Evolutionary conservation across 768 basidiomycete genomes (phyloP), one percentile per base, ranked within the genome.

Genomic region (Clathrus columnatus): DNA sequence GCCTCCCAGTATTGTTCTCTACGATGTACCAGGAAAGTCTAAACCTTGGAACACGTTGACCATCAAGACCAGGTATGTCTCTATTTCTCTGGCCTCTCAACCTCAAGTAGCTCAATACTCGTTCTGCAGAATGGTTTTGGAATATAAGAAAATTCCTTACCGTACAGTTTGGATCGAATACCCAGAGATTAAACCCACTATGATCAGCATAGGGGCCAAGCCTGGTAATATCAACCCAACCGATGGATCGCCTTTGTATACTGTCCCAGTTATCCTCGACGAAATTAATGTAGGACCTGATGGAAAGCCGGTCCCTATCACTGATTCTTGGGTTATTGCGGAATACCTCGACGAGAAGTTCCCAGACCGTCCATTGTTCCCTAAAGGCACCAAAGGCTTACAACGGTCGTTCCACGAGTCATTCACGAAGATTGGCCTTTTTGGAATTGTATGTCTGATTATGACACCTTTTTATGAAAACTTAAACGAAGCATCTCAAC

Each of bases 361-460:
- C 59, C 76, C 80, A 0, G 64, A 69, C 48, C 73, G 73, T 1
- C 59, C 48, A 7, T 60, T 79, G 18, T 62, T 79, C 58, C 74
- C 72, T 0, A 20, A 51, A 3, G 73, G 72, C 17, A 71, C 68
- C 0, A 62, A 64, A 24, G 72, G 70, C 1, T 62, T 80, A 8
- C 68, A 78, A 47, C 64, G 64, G 0, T 73, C 73, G 0, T 76
- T 76, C 60, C 46, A 60, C 0, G 53, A 63, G 11, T 58, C 41
- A 63, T 63, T 49, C 50, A 60, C 27, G 59, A 55, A 16, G 60
- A 63, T 32, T 47, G 30, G 16, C 55, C 0, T 57, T 62, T 80
- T 81, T 62, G 85, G 85, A 0, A 73, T 53, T 58, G 0, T 48
- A 14, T 79, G 81, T 1, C 82, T 89, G 61, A 79, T 87, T 77